These are phyloP conservation scores for Fraxinus velutina DNA, from an alignment of 305 asterid genomes.

Conservation along the genomic window DNA sequence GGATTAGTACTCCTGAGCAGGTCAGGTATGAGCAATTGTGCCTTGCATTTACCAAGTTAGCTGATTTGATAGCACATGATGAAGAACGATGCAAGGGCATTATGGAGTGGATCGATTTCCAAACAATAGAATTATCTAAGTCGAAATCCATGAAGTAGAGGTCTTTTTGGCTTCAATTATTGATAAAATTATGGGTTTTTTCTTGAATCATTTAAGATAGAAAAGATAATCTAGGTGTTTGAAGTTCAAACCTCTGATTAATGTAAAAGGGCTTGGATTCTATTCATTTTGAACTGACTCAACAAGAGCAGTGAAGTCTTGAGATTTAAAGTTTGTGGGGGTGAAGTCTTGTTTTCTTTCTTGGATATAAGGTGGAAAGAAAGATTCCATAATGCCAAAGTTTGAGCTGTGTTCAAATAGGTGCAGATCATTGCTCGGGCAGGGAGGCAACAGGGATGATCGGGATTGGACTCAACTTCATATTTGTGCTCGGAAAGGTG, in stretches of 20 bases:
- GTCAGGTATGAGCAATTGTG: neutral
- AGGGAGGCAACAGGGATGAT: conserved; percentile 63
- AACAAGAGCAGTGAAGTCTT: neutral
- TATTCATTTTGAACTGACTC: neutral
- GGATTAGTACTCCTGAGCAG: neutral
- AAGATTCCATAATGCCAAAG: conserved; percentile 39
- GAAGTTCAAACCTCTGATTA: conserved; percentile 18
- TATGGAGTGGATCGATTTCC: neutral
- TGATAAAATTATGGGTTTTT: neutral
- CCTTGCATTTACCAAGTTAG: neutral
- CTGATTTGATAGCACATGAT: neutral
- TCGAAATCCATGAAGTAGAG: neutral
- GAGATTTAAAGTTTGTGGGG: conserved; percentile 13
- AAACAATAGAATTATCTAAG: neutral
- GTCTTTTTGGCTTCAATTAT: neutral
- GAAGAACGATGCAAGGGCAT: neutral
- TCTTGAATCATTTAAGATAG: neutral
- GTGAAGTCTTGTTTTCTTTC: conserved; percentile 13
- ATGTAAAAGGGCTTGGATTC: conserved; percentile 6
- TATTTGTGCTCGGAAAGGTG: conserved; percentile 72
- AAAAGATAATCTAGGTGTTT: neutral
- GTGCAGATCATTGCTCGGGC: conserved; percentile 38
- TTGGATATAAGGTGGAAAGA: neutral
- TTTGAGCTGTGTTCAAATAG: conserved; percentile 43
- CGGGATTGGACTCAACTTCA: conserved; percentile 91